Base-by-base conservation (phyloP, 768 basidiomycete genomes). In the Multifurca ochricompacta region DNA sequence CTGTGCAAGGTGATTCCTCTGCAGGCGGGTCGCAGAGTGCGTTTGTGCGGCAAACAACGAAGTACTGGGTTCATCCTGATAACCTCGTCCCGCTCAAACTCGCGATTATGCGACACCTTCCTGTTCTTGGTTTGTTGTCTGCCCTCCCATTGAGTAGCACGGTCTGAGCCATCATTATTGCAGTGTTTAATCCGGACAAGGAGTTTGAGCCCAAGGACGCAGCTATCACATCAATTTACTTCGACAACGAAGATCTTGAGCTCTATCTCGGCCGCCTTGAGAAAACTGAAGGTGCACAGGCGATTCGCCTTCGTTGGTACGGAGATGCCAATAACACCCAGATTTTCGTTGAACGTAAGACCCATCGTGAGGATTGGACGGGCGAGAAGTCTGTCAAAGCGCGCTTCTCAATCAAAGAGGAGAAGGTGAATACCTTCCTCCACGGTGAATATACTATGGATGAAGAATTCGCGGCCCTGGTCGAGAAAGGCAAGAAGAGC, bases 51-150 rank as follows among this genome's bases (percentile, higher is more conserved):
- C 93, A 96, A 70, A 99, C 96, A 31, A 98, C 96, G 10, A 99
- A 99, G 68, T 99, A 99, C 65, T 99, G 96, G 96, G 95, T 95
- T 3, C 95, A 98, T 67, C 87, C 87, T 1, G 95, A 98, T 67
- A 97, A 98, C 66, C 79, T 96, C 35, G 86, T 97, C 23, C 85
- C 91, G 13, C 77, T 97, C 51, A 98, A 99, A 70, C 70, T 99
- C 42, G 91, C 92, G 14, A 92, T 99, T 64, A 71, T 99, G 62
- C 80, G 87, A 61, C 82, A 98, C 66, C 74, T 99, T 5, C 96
- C 96, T 23, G 96, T 99, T 1, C 75, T 99, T 39, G 94, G 94
- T 94, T 53, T 41, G 78, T 68, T 7, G 31, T 42, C 42, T 28
- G 13, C 7, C 35, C 13, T 40, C 16, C 31, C 49, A 3, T 42